A percentile compares a stretch with the other conserved stretches of the same genome.
These are phyloP conservation scores for Yamagishiella unicocca DNA, from an alignment of 139 green algal species.

Conservation along the genomic window DNA sequence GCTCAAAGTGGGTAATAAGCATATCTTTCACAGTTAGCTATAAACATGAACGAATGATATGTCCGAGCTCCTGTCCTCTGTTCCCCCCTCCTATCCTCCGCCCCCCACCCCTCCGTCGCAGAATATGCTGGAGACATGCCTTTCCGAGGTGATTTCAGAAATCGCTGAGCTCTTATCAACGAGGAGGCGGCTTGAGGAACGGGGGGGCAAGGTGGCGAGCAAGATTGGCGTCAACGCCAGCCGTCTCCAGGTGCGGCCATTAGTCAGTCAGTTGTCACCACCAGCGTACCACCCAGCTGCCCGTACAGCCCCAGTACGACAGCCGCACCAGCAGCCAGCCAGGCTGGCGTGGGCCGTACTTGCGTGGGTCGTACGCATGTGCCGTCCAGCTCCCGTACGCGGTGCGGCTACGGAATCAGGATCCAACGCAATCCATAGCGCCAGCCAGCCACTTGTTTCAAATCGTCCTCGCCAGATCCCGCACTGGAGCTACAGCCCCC, in stretches of 20 bases:
- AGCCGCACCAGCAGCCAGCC: too few species aligned
- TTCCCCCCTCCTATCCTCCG: not conserved
- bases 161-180: conserved; percentile 45
- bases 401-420: too few species aligned
- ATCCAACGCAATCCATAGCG: too few species aligned
- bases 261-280: not conserved
- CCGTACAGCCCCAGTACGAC: too few species aligned
- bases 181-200: conserved; percentile 45
- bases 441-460: too few species aligned
- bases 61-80: not conserved
- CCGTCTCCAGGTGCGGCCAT: conserved; percentile 54
- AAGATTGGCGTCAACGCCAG: conserved; percentile 56
- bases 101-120: not conserved
- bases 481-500: too few species aligned
- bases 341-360: too few species aligned
- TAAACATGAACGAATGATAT: not conserved
- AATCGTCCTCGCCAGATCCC: too few species aligned
- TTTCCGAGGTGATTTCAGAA: conserved; percentile 40
- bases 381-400: too few species aligned
- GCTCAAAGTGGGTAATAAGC: conserved; percentile 3
- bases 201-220: conserved; percentile 39
- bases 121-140: conserved; percentile 33
- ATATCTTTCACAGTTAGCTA: not conserved
- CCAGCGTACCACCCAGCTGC: too few species aligned
- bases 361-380: too few species aligned